Base-by-base conservation (phyloP, 495 filamentous ascomycete species). In the Penicillium paxilli region DNA sequence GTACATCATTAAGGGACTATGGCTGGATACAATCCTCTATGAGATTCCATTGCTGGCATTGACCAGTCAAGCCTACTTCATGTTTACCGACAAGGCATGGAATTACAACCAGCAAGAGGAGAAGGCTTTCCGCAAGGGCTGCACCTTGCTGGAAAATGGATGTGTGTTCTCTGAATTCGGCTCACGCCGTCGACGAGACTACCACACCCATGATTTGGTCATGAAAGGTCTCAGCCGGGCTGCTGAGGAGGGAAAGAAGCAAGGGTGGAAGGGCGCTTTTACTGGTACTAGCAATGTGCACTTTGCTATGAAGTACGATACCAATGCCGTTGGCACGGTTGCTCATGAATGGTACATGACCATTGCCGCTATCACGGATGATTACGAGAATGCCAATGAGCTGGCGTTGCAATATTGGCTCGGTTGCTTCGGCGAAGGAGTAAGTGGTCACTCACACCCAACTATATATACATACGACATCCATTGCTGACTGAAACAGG, bases 301-400 rank as follows among this genome's bases (percentile, higher is more conserved):
- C 64, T 88, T 98, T 54, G 94, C 94, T 16, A 95, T 95, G 89
- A 89, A 90, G 64, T 90, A 93, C 67, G 83, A 82, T 19, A 80
- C 94, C 23, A 72, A 82, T 7, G 89, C 93, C 0, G 84, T 98
- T 17, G 94, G 94, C 14, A 98, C 94, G 2, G 92, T 98, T 1
- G 94, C 95, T 0, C 94, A 98, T 58, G 94, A 98, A 72, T 98
- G 95, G 95, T 97, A 96, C 74, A 98, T 98, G 94, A 90, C 90
- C 35, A 90, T 96, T 48, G 94, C 94, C 14, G 92, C 94, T 28
- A 89, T 96, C 62, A 92, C 88, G 3, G 79, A 89, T 50, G 84
- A 96, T 71, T 98, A 98, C 60, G 74, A 79, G 55, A 80, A 81
- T 46, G 91, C 95, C 5, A 96, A 91, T 51, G 90, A 93, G 67